These are phyloP conservation scores for Euphorbia peplus DNA, from an alignment of 345 rosid genomes.

Conservation along the genomic window DNA sequence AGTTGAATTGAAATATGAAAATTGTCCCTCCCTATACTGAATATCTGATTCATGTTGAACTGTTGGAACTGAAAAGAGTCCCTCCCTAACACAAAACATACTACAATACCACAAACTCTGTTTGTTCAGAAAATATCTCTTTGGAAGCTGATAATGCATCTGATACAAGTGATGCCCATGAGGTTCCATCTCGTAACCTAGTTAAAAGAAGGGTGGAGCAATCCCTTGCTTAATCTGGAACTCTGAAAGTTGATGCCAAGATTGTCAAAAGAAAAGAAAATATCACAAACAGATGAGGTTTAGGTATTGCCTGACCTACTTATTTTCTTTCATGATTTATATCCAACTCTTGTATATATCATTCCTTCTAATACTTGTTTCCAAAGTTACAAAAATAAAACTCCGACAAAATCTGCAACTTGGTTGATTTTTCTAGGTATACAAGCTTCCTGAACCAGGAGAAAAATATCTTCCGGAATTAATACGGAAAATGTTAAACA, in stretches of 20 bases:
- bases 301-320: constrained; percentile 26
- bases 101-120: constrained; percentile 28
- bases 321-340: background rate
- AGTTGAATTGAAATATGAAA: too few relatives aligned
- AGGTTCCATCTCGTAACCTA: constrained; percentile 32
- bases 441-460: constrained; percentile 25
- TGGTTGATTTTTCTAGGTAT: constrained; percentile 32
- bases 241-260: constrained; percentile 27
- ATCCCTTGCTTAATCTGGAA: constrained; percentile 20
- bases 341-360: background rate
- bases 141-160: constrained; percentile 15
- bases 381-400: background rate
- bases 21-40: too few relatives aligned
- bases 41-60: too few relatives aligned
- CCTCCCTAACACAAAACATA: too few relatives aligned
- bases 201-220: constrained; percentile 41
- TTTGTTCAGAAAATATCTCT: constrained; percentile 23
- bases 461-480: constrained; percentile 31
- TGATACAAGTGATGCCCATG: constrained; percentile 29
- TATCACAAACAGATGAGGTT: constrained; percentile 29
- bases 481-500: constrained; percentile 24
- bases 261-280: constrained; percentile 24
- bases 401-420: background rate
- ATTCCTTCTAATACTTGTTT: background rate
- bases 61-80: too few relatives aligned